Base-by-base conservation (phyloP, 495 filamentous ascomycete genomes). In the Xylaria sp. region DNA sequence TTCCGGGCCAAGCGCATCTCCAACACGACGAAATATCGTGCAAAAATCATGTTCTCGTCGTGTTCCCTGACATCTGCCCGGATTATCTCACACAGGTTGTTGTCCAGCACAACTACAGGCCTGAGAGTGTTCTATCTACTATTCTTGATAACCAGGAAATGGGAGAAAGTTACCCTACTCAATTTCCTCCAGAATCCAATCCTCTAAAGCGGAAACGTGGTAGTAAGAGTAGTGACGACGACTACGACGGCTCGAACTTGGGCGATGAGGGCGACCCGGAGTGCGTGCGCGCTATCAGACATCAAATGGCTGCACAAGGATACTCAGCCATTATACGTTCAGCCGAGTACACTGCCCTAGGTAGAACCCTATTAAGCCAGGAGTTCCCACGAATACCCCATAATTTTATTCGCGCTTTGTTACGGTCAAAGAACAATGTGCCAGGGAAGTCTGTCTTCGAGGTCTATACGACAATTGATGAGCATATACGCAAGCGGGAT, bases 41-140 rank as follows among this genome's bases (percentile, higher is more conserved):
- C 71, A 73, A 74, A 46, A 69, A 76, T 31, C 66, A 44, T 19
- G 73, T 82, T n/a, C 67, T 75, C 43, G 44, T 46, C 9, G 68
- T 78, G 9, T 83, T 85, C 62, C 82, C 83, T 0, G 78, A 84
- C 50, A 81, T 85, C 8, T 83, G 80, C 59, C 78, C 40, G 0
- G 66, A 81, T 0, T 78, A 80, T 53, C 64, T 83, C 1, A 31
- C 63, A 7, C 31, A 67, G 8, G 26, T 77, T n/a, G 67, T 50
- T 1, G 6, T 41, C 4, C 57, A 73, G 24, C 53, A 76, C 57
- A 26, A 26, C 0, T 72, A 78, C 43, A 43, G 78, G 35, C 12
- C 67, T 3, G 74, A 78, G 17, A 40, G 17, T 1, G 48, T 80
- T 26, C 74, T 81, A 35, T 46, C 59, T 5, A 26, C 61, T 21